These are phyloP conservation scores for Didymella arachidicola DNA, from an alignment of 2,329 filamentous ascomycete species.

Conservation along the genomic window DNA sequence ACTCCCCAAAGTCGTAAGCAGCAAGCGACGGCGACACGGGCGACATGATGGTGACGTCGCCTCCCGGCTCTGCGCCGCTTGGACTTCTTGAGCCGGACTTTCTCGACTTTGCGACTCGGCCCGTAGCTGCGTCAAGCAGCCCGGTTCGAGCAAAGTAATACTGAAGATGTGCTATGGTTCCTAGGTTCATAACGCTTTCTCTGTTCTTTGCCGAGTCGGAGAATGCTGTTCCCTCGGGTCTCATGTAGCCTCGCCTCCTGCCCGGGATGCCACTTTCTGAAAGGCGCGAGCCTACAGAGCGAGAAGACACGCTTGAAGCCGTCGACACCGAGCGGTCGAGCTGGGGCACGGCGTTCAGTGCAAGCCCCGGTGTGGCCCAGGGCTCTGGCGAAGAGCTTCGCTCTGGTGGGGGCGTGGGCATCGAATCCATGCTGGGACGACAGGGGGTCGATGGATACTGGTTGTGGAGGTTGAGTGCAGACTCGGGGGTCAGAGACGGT, in stretches of 20 bases:
- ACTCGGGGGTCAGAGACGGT: constrained; percentile 17
- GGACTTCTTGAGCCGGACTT: constrained; percentile 53
- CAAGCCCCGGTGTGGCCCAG: constrained; percentile 67
- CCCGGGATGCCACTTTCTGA: constrained; percentile 54
- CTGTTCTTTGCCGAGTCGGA: constrained; percentile 87
- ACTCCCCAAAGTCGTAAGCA: constrained; percentile 44
- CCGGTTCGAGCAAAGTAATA: constrained; percentile 98
- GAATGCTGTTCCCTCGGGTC: constrained; percentile 87
- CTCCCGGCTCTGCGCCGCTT: constrained; percentile 43
- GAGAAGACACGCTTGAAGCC: constrained; percentile 63
- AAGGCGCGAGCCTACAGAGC: constrained; percentile 67
- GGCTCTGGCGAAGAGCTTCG: constrained; percentile 67
- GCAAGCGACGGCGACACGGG: constrained; percentile 31
- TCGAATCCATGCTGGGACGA: constrained; percentile 39
- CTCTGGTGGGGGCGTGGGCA: constrained; percentile 54
- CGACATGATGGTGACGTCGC: constrained; percentile 40
- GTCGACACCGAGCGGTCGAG: constrained; percentile 71
- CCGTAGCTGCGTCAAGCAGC: constrained; percentile 90
- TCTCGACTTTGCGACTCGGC: constrained; percentile 76
- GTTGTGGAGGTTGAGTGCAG: constrained; percentile 21
- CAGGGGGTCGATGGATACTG: constrained; percentile 20
- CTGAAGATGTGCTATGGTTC: constrained; percentile 95
- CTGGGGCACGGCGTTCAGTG: constrained; percentile 65
- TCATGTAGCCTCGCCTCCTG: constrained; percentile 81
- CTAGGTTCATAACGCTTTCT: constrained; percentile 94